These are phyloP conservation scores for Aspergillus homomorphus DNA, from an alignment of 495 filamentous ascomycete species.

Conservation along the genomic window DNA sequence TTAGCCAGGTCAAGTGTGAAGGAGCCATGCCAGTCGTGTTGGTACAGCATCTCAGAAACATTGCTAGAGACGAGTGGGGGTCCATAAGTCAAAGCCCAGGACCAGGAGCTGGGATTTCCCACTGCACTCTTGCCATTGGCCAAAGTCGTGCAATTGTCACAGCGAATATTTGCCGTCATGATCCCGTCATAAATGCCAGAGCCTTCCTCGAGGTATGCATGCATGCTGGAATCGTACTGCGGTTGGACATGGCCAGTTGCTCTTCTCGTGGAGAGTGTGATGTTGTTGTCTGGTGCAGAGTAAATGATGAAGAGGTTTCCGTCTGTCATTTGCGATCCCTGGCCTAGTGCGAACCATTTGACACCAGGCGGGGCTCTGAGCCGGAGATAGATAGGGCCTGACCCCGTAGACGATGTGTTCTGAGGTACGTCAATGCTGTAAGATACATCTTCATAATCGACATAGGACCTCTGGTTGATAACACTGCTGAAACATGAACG, in stretches of 20 bases:
- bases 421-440: slow-evolving; percentile 27
- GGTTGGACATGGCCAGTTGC: slow-evolving; percentile 50
- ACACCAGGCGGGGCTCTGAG: slow-evolving; percentile 53
- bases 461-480: slow-evolving; percentile 20
- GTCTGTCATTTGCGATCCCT: slow-evolving; percentile 53
- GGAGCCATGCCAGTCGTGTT: slow-evolving; percentile 53
- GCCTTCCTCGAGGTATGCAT: slow-evolving; percentile 53
- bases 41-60: slow-evolving; percentile 41
- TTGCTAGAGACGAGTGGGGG: slow-evolving; percentile 50
- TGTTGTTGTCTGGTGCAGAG: slow-evolving; percentile 50
- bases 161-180: slow-evolving; percentile 61
- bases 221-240: slow-evolving; percentile 39
- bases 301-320: slow-evolving; percentile 66
- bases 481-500: slow-evolving; percentile 13
- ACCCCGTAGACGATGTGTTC: slow-evolving; percentile 12
- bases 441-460: slow-evolving; percentile 16
- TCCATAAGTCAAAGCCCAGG: slow-evolving; percentile 58
- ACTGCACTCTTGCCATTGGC: slow-evolving; percentile 51
- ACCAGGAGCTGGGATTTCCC: slow-evolving; percentile 48
- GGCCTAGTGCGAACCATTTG: slow-evolving; percentile 60
- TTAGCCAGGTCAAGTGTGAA: slow-evolving; percentile 56
- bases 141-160: slow-evolving; percentile 49
- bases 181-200: slow-evolving; percentile 49
- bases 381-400: slow-evolving; percentile 54
- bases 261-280: slow-evolving; percentile 57